Percentiles rank a stretch among this genome's conserved stretches.
phyloP scores from a whole-genome alignment of 108 stramenopile species.

The Chaetoceros muelleri region DNA sequence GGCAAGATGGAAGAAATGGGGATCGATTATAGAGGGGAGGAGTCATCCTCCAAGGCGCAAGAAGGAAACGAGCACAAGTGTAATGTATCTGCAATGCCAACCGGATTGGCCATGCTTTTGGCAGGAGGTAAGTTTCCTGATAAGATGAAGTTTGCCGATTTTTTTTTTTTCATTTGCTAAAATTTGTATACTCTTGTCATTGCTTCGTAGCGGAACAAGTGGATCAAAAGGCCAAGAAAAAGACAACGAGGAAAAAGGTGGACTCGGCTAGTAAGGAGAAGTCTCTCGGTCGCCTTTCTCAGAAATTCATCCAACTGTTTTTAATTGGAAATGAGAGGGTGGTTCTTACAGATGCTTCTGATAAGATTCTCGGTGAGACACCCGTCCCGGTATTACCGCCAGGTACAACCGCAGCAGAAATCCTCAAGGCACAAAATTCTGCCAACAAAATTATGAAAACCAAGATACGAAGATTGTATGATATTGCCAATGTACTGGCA shows the following conservation, averaged over 20 bases:
- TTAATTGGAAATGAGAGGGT: constrained; percentile 53
- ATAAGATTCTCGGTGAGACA: constrained; percentile 54
- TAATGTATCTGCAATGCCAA: background rate
- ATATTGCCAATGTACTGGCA: constrained; percentile 91
- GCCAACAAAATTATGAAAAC: constrained; percentile 64
- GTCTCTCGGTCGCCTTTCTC: constrained; percentile 67
- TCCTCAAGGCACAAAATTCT: constrained; percentile 2
- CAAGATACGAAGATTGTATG: constrained; percentile 91
- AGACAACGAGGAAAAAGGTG: constrained; percentile 3
- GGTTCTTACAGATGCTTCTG: constrained; percentile 56
- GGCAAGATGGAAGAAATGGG: background rate
- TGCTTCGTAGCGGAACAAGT: background rate
- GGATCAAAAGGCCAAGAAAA: background rate
- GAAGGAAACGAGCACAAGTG: background rate
- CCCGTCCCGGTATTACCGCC: background rate
- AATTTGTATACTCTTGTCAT: too few species aligned
- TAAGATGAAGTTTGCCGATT: background rate
- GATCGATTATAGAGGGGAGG: constrained; percentile 1
- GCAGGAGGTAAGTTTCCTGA: background rate
- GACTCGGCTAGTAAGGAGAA: constrained; percentile 19
- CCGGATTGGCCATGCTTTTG: background rate
- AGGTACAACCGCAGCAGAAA: constrained; percentile 9
- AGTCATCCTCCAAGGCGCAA: background rate
- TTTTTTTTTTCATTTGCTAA: background rate
- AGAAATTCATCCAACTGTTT: constrained; percentile 80